phyloP scores from a whole-genome alignment of 805 yeast species.

The Starmera quercuum region DNA sequence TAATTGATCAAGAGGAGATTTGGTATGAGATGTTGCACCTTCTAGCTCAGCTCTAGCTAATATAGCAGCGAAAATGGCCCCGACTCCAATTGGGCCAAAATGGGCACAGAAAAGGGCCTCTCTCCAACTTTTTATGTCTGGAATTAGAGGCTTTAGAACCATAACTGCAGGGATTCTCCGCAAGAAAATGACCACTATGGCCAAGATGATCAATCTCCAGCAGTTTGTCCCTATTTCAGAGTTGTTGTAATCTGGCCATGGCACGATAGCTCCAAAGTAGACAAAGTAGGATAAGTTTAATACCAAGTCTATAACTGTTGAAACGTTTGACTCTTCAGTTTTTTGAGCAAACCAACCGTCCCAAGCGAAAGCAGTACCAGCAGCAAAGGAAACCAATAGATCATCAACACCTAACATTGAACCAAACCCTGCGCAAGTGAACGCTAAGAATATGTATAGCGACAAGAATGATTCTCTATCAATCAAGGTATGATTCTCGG shows the following conservation, averaged over 20 bases:
- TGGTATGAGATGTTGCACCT: constrained; percentile 36
- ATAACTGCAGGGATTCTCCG: constrained; percentile 81
- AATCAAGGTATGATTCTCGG: constrained; percentile 60
- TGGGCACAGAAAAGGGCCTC: constrained; percentile 93
- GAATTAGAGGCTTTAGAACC: constrained; percentile 67
- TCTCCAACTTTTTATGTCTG: constrained; percentile 86
- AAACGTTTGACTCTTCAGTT: constrained; percentile 80
- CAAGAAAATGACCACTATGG: constrained; percentile 64
- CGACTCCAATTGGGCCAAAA: constrained; percentile 95
- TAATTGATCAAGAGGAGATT: constrained; percentile 46
- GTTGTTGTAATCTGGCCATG: constrained; percentile 76
- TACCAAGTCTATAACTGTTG: constrained; percentile 82
- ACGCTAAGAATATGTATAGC: constrained; percentile 72
- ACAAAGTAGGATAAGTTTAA: constrained; percentile 82
- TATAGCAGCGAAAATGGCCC: constrained; percentile 81
- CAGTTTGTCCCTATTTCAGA: constrained; percentile 53
- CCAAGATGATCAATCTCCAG: constrained; percentile 75
- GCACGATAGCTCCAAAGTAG: constrained; percentile 84
- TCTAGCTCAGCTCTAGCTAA: constrained; percentile 71
- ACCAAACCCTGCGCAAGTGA: constrained; percentile 85
- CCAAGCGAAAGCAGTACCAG: constrained; percentile 93
- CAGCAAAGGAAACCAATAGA: constrained; percentile 80
- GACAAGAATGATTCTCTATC: constrained; percentile 88
- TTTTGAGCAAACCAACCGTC: constrained; percentile 80
- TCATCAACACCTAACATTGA: constrained; percentile 86